Evolutionary conservation across 345 rosid species (phyloP), one percentile per base, ranked within the genome.

Genomic region (Populus tremula): DNA sequence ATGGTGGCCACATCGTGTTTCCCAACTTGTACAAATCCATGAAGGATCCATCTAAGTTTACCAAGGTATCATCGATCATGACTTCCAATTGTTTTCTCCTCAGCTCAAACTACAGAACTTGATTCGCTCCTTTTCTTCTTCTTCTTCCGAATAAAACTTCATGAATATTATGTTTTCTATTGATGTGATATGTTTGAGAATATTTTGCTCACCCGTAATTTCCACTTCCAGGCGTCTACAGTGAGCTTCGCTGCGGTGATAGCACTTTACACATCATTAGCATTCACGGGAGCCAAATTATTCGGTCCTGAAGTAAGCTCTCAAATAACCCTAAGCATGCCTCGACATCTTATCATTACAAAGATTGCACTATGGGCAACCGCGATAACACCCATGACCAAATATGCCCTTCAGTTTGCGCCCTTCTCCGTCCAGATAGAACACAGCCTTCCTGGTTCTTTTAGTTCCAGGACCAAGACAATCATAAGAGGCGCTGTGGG

Each of bases 351-450:
- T 29, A 35, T 88, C 41, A n/a, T 85, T n/a, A 87, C 98, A 43
- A 91, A 87, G 84, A 83, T 91, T 33, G 94, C 94, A 27, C 70
- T 91, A 16, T 93, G 94, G 98, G 92, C 93, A 63, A 87, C 92
- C 18, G 94, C 89, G 33, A 73, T 91, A 8, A 90, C 94, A 5
- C 98, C 96, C 33, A 86, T 91, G 90, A 90, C 98, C 66, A 91
- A 93, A 74, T 93, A 91, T 59, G 94, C 97, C 5, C 88, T 91
- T 2, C 91, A 89, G 81, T 91, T 90, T 27, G 88, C 91, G 17
- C 94, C 98, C n/a, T 80, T 91, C 47, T 91, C 98, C 35, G 89
- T 91, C 79, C 93, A 91, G 80, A 83, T 90, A 1, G 90, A 93
- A 69, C 87, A 66, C 29, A 77, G 69, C 74, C 92, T 93, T 50